Conservation (phyloP, 2,329 filamentous ascomycete species). For the Aspergillus floridensis region DNA sequence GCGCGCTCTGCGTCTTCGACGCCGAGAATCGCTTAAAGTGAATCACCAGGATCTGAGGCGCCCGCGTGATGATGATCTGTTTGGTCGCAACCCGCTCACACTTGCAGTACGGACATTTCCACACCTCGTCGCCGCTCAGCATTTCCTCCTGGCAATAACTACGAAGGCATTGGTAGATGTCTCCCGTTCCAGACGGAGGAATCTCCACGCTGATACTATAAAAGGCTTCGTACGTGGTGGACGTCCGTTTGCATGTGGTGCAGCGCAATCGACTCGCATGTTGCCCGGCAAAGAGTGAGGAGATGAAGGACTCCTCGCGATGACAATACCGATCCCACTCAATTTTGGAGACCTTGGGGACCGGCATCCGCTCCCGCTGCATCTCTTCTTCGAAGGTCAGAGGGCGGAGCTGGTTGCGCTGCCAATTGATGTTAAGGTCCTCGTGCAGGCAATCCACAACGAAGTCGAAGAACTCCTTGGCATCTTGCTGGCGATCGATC, state of each 20-base stretch:
- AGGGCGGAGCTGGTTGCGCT: slow-evolving; percentile 55
- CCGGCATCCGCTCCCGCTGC: slow-evolving; percentile 58
- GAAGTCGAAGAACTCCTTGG: slow-evolving; percentile 85
- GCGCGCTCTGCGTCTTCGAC: slow-evolving; percentile 53
- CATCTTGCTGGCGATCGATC: slow-evolving; percentile 78
- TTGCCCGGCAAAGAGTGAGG: slow-evolving; percentile 74
- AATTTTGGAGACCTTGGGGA: slow-evolving; percentile 64
- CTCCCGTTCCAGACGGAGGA: slow-evolving; percentile 56
- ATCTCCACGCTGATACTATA: slow-evolving; percentile 71
- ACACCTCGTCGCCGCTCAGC: slow-evolving; percentile 64
- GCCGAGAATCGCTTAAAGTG: slow-evolving; percentile 70
- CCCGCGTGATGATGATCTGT: slow-evolving; percentile 70
- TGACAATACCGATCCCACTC: slow-evolving; percentile 73
- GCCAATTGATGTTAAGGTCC: slow-evolving; percentile 73
- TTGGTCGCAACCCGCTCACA: slow-evolving; percentile 65
- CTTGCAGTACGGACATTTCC: slow-evolving; percentile 74
- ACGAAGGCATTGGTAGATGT: slow-evolving; percentile 67
- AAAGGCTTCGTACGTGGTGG: slow-evolving; percentile 67
- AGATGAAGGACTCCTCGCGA: slow-evolving; percentile 71
- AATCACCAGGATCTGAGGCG: slow-evolving; percentile 75
- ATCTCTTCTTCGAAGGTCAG: slow-evolving; percentile 61
- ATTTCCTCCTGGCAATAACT: slow-evolving; percentile 67
- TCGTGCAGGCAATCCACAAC: slow-evolving; percentile 77
- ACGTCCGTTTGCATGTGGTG: slow-evolving; percentile 60
- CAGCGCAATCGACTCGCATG: slow-evolving; percentile 62